Conservation (phyloP, 108 stramenopile genomes). For the Seminavis robusta region DNA sequence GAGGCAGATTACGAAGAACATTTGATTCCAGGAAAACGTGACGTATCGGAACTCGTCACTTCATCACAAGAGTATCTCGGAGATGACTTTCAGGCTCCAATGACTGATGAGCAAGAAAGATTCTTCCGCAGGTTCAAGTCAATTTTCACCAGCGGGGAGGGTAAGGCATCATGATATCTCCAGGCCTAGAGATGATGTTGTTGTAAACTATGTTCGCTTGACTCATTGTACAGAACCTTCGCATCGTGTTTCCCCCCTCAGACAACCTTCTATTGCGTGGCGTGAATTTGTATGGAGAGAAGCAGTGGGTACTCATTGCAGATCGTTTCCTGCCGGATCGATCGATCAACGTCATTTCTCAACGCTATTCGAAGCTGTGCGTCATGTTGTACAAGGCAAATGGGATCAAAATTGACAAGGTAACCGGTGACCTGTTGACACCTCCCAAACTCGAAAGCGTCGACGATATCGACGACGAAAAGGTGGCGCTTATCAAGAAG, state of each 20-base stretch:
- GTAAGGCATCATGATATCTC: too few relatives aligned
- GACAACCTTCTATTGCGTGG: constrained; percentile 42
- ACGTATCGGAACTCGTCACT: constrained; percentile 51
- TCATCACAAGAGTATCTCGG: constrained; percentile 61
- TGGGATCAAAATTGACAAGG: constrained; percentile 62
- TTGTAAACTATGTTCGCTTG: neutral
- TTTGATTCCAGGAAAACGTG: constrained; percentile 46
- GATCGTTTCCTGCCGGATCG: constrained; percentile 84
- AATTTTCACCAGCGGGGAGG: constrained; percentile 79
- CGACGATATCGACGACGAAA: constrained; percentile 46
- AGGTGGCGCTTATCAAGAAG: constrained; percentile 23
- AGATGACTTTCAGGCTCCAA: constrained; percentile 38
- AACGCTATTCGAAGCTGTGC: constrained; percentile 77
- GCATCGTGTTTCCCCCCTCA: neutral
- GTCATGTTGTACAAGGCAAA: constrained; percentile 77
- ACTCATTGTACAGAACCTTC: neutral
- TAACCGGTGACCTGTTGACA: constrained; percentile 55
- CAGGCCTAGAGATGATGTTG: constrained; percentile 45
- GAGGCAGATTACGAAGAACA: constrained; percentile 45
- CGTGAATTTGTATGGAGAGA: constrained; percentile 78
- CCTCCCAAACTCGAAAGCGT: constrained; percentile 56
- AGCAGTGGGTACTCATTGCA: constrained; percentile 83
- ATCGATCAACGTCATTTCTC: constrained; percentile 67
- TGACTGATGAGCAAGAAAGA: constrained; percentile 40
- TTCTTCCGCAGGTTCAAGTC: constrained; percentile 57